A percentile compares a stretch with the other conserved stretches of the same genome.
These are phyloP conservation scores for Trametes gibbosa DNA, from an alignment of 768 basidiomycete genomes.

Conservation along the genomic window DNA sequence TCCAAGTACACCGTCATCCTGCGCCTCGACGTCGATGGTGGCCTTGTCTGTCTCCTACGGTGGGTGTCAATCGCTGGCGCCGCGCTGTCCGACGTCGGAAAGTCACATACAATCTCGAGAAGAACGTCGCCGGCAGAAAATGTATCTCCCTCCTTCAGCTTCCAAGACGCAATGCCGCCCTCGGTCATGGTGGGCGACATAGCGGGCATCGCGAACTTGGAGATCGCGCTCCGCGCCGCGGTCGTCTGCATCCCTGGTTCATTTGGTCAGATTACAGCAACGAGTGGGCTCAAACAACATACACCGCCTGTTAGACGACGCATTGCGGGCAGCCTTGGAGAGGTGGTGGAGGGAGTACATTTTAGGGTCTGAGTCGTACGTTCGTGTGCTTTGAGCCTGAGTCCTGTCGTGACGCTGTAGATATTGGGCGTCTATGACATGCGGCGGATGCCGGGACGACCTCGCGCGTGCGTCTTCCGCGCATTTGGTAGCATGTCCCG, in stretches of 20 bases:
- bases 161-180: conserved; percentile 90
- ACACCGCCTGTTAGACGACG: conserved; percentile 22
- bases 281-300: background rate
- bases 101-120: conserved; percentile 74
- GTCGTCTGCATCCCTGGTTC: conserved; percentile 54
- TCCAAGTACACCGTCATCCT: conserved; percentile 92
- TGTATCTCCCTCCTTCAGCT: conserved; percentile 78
- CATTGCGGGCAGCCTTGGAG: conserved; percentile 12
- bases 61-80: background rate
- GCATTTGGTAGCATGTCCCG: background rate
- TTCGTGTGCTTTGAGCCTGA: background rate
- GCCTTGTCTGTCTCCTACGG: conserved; percentile 90
- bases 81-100: background rate
- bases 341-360: conserved; percentile 23
- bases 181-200: conserved; percentile 99
- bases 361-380: conserved; percentile 9
- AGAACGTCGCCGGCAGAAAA: conserved; percentile 83
- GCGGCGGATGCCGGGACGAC: conserved; percentile 10
- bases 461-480: background rate
- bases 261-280: background rate
- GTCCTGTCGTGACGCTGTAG: conserved; percentile 2
- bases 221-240: conserved; percentile 53
- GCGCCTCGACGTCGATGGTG: conserved; percentile 97
- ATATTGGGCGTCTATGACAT: conserved; percentile 3
- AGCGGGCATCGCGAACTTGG: conserved; percentile 87